These are phyloP conservation scores for Apiotrichum siamense DNA, from an alignment of 1,284 basidiomycete genomes.

Conservation along the genomic window DNA sequence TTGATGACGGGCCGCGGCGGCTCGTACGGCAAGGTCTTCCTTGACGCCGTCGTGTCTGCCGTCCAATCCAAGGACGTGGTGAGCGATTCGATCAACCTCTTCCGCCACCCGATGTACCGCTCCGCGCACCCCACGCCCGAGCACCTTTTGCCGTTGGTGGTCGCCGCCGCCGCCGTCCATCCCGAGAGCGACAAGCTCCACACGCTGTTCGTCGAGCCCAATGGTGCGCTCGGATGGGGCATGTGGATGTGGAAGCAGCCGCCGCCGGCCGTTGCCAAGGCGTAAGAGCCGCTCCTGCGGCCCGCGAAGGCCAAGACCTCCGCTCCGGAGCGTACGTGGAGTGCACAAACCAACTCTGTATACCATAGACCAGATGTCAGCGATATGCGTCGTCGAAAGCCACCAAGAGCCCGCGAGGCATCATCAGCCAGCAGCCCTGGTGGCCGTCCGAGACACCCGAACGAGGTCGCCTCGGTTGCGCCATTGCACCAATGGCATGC, in stretches of 20 bases:
- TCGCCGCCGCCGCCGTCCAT: conserved; percentile 32
- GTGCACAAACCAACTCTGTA: background rate
- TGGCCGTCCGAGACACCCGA: no score
- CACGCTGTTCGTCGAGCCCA: conserved; percentile 29
- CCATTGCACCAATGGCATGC: no score
- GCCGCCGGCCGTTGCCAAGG: background rate
- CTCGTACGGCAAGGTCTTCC: conserved; percentile 20
- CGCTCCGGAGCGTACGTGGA: background rate
- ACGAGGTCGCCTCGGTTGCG: no score
- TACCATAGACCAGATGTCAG: background rate
- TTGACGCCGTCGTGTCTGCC: conserved; percentile 21
- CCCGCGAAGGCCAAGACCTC: no score
- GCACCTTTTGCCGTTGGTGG: conserved; percentile 42
- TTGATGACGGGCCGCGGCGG: conserved; percentile 9
- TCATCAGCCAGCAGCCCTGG: no score
- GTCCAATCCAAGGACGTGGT: conserved; percentile 17
- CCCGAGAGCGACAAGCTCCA: conserved; percentile 21
- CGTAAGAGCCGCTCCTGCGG: no score
- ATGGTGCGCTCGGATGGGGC: conserved; percentile 42
- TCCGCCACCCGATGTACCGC: conserved; percentile 33
- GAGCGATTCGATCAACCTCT: conserved; percentile 21
- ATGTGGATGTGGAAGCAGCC: conserved; percentile 37
- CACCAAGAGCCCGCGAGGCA: no score
- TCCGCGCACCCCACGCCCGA: conserved; percentile 44
- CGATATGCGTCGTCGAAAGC: no score